Base-by-base conservation (phyloP, 2,329 filamentous ascomycete genomes). In the Hypoxylon sp. region DNA sequence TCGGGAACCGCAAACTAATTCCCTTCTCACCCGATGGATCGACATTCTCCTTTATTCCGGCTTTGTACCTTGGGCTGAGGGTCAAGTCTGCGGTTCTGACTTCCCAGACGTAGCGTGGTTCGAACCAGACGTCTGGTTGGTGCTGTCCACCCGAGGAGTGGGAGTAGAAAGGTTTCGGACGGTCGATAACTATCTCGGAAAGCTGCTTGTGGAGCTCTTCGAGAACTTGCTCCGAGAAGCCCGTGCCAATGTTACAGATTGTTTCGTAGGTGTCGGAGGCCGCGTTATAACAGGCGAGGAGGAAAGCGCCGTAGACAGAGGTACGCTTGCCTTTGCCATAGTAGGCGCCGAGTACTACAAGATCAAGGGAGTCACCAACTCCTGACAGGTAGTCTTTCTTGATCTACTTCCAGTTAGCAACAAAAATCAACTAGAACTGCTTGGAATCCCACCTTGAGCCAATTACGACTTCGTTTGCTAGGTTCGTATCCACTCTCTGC, bases 71-170 rank as follows among this genome's bases (percentile, higher is more conserved):
- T 27, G 96, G 96, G 73, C 92, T 95, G 22, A 99, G 87, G 1
- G 96, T 98, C 75, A 99, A 81, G 84, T 99, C 96, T 0, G 96
- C 96, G 11, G 95, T 97, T 84, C 95, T 97, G 74, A 99, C 95
- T 82, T 99, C 96, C 96, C 96, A 99, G 1, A 99, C 96, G 75
- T 92, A 91, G 46, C 90, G 90, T 13, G 96, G 93, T 85, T 99
- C 96, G 79, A 99, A 96, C 96, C 96, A 99, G 40, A 99, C 94
- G 79, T 99, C 96, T 1, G 96, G 96, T 79, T 99, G 96, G 79
- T 98, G 94, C 81, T 97, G 95, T 55, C 90, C 90, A 56, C 93
- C 93, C 0, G 86, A 83, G 3, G 92, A 94, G 80, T 99, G 96
- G 0, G 90, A 86, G 81, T 98, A 99, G 80, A 97, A 99, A 0